Conservation (phyloP, 1,284 basidiomycete species). For the Puccinia brachypodii region DNA sequence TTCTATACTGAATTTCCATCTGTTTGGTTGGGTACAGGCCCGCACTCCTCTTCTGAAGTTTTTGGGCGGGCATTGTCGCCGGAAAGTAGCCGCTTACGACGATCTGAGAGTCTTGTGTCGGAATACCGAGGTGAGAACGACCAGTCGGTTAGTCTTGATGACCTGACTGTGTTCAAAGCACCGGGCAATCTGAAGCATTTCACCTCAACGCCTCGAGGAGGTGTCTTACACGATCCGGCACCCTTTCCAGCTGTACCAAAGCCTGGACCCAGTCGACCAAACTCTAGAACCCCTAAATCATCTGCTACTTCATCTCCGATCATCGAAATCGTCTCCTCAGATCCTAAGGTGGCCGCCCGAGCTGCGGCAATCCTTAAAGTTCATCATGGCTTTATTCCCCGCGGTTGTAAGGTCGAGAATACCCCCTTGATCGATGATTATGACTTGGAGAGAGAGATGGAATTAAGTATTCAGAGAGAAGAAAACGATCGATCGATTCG, state of each 20-base stretch:
- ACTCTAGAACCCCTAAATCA: background rate
- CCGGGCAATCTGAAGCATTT: conserved; percentile 1
- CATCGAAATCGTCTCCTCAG: conserved; percentile 74
- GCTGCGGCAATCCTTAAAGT: conserved; percentile 86
- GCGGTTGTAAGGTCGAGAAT: conserved; percentile 33
- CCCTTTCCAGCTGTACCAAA: background rate
- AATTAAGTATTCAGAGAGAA: conserved; percentile 24
- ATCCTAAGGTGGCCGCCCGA: conserved; percentile 76
- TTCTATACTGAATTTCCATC: background rate
- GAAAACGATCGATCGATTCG: conserved; percentile 17
- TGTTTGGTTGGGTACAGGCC: background rate
- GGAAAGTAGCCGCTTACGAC: too few species aligned
- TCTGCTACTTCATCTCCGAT: conserved; percentile 57
- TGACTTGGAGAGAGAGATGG: conserved; percentile 35
- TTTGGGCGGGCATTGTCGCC: background rate
- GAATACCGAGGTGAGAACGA: background rate
- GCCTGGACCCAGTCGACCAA: background rate
- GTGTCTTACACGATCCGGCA: background rate
- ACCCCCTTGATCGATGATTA: background rate
- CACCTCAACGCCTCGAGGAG: background rate
- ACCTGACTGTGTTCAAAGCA: background rate
- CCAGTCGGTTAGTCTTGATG: conserved; percentile 13
- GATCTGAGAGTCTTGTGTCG: background rate
- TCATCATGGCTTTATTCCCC: conserved; percentile 39
- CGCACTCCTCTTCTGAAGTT: background rate